Evolutionary conservation across 148 eudicot species (phyloP).

Genomic region (Camellia granthamiana): DNA sequence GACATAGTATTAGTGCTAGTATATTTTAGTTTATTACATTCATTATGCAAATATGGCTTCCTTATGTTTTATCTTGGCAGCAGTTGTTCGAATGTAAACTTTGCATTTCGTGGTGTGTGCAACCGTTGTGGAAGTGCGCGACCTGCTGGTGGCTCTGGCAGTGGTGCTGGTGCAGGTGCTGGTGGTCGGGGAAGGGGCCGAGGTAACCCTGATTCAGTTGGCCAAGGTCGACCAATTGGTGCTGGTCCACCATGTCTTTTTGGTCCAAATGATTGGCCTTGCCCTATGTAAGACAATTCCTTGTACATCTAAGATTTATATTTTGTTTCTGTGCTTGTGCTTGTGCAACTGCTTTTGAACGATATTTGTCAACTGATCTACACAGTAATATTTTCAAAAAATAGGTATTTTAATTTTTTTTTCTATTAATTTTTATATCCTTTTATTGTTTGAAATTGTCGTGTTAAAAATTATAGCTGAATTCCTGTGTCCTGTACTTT

Average conservation of each 20-base stretch:
- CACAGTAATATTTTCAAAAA: neutral
- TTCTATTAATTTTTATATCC: neutral
- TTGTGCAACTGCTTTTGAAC: neutral
- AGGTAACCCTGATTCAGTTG: constrained; percentile 59
- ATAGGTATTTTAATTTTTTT: neutral
- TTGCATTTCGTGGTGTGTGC: constrained; percentile 97
- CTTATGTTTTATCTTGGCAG: constrained; percentile 32
- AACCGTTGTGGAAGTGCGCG: constrained; percentile 99
- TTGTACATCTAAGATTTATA: neutral
- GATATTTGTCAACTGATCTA: neutral
- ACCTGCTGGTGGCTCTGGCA: constrained; percentile 73
- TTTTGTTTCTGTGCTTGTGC: neutral
- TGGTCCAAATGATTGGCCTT: constrained; percentile 98
- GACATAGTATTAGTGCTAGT: neutral
- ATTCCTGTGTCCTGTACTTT: neutral
- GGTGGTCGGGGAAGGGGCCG: constrained; percentile 95
- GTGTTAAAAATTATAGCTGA: neutral
- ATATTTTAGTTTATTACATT: neutral
- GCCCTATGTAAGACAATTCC: constrained; percentile 79
- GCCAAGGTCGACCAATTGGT: constrained; percentile 48
- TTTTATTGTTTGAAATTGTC: neutral
- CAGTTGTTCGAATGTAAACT: constrained; percentile 96
- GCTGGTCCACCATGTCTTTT: constrained; percentile 71
- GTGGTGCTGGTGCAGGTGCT: constrained; percentile 64
- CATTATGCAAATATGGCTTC: constrained; percentile 13